Evolutionary conservation across 1,139 yeast genomes (phyloP), one percentile per base, ranked within the genome.

Genomic region (Taphrina betulina): DNA sequence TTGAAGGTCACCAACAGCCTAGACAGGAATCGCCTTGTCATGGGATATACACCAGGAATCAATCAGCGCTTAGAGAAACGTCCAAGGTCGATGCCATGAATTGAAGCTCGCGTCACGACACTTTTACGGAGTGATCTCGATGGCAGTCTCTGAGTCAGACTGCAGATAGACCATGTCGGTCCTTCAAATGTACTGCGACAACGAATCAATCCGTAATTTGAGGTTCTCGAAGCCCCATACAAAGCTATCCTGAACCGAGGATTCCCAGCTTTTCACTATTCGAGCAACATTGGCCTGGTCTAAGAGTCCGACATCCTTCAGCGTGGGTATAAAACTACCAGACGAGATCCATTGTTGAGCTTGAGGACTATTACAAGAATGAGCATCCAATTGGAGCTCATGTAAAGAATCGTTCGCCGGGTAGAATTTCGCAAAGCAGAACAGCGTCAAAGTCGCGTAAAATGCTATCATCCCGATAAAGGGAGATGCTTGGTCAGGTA

Each of bases 381-480:
- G 40, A 31, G 40, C 33, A 38, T 50, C 54, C 20, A 50, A 41
- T 23, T 38, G 46, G 8, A 50, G 29, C 14, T 41, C 46, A 12
- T 50, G 46, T 8, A 50, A 34, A 3, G 46, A 41, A 4, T 26
- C 37, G 23, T 40, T 40, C 16, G 40, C 28, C 17, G 43, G 38
- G 17, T 38, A 50, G 46, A 19, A 50, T 16, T 33, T 50, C 24
- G 40, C 54, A 34, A 50, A 50, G 10, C 46, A 31, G 24, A 50
- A 23, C 16, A 50, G 38, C 12, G 46, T 23, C 34, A 40, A 22
- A 8, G 44, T 29, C 12, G 45, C 24, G 29, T 38, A 50, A 23
- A 50, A 40, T 2, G 46, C 45, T n/a, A 50, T 37, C 45, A 42
- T 50, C 14, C 54, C 54, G 4, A 46, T 40, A 40, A 50, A 50